A percentile compares a stretch with the other conserved stretches of the same genome.
Conservation (phyloP, 495 filamentous ascomycete species). For the Lasiosphaeriaceae sp. region DNA sequence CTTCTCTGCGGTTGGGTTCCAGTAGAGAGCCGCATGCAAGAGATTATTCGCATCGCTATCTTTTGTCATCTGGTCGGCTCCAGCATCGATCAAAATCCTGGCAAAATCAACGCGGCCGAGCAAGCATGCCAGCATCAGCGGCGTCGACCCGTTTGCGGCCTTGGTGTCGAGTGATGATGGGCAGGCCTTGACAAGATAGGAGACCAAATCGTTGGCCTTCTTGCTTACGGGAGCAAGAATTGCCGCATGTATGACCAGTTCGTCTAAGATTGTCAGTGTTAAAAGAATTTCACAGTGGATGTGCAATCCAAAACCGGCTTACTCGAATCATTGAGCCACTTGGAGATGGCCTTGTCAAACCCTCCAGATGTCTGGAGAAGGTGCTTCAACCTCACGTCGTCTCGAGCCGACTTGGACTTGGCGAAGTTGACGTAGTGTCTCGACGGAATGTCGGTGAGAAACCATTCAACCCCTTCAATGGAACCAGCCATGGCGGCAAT, state of each 20-base stretch:
- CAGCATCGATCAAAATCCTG: conserved; percentile 57
- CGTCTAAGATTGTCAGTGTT: conserved; percentile 39
- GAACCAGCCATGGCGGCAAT: conserved; percentile 52
- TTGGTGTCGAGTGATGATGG: conserved; percentile 54
- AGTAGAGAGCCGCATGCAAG: conserved; percentile 50
- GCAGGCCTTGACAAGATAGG: conserved; percentile 55
- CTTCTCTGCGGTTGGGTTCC: conserved; percentile 19
- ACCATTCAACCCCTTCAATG: conserved; percentile 64
- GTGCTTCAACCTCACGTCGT: conserved; percentile 53
- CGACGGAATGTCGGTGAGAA: conserved; percentile 60
- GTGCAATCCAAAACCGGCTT: conserved; percentile 10
- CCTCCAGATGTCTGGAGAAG: conserved; percentile 51
- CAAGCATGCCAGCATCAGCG: conserved; percentile 55
- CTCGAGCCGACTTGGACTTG: conserved; percentile 45
- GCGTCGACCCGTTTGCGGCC: conserved; percentile 53
- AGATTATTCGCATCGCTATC: conserved; percentile 55
- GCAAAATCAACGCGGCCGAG: conserved; percentile 49
- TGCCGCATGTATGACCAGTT: conserved; percentile 64
- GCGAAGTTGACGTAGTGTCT: conserved; percentile 61
- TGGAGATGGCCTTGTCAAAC: conserved; percentile 54
- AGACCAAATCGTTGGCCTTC: conserved; percentile 49
- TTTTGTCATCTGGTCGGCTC: conserved; percentile 59
- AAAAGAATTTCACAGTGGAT: neutral
- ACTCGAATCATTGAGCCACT: conserved; percentile 57
- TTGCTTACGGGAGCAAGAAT: conserved; percentile 41